Percentiles rank a stretch among this genome's conserved stretches.
Evolutionary conservation across 164 flowering plant genomes (phyloP).

Genomic region (Nymphaea colorata): DNA sequence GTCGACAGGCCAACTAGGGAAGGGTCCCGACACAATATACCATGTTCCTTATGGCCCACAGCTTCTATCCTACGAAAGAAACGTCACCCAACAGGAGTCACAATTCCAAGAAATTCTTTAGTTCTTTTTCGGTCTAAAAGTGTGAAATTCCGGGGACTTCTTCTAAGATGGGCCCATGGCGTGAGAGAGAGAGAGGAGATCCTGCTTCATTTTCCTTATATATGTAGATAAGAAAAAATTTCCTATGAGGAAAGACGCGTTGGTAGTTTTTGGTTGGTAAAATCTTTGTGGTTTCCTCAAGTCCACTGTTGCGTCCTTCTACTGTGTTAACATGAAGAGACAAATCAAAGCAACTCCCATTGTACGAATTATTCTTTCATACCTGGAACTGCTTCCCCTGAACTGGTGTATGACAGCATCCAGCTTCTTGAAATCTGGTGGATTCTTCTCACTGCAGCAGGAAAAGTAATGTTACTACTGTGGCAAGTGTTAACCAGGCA

Average conservation of each 20-base stretch:
- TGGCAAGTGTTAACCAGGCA: neutral
- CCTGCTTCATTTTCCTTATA: too few relatives aligned
- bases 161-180: neutral
- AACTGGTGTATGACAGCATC: conserved; percentile 54
- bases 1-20: neutral
- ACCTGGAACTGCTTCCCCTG: conserved; percentile 75
- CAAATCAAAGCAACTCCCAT: too few relatives aligned
- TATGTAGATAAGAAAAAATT: neutral
- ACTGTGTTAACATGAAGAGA: too few relatives aligned
- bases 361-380: too few relatives aligned
- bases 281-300: too few relatives aligned
- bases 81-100: neutral
- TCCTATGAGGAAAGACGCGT: too few relatives aligned
- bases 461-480: neutral
- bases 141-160: too few relatives aligned
- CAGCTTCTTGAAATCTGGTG: conserved; percentile 35
- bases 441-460: conserved; percentile 8
- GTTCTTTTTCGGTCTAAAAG: too few relatives aligned
- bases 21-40: neutral
- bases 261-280: too few relatives aligned
- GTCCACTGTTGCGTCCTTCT: too few relatives aligned
- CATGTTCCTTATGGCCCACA: neutral
- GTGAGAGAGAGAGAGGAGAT: neutral
- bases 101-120: neutral
- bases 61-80: neutral